Base-by-base conservation (phyloP, 2,329 filamentous ascomycete species). In the Xylariaceae sp. region DNA sequence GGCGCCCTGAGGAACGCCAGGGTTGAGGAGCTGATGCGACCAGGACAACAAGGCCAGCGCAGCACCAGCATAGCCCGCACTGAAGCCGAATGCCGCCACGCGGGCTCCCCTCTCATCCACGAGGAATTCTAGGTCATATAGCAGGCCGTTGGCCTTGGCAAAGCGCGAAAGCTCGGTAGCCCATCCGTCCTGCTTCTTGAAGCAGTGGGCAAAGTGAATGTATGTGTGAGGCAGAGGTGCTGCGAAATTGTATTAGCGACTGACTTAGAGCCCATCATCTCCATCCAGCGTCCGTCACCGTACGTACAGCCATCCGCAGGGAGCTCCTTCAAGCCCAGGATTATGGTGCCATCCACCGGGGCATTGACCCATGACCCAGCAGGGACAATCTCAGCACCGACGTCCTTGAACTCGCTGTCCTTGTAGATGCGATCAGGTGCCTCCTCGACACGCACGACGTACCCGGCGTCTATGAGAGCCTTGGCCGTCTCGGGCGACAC, bases 301-400 rank as follows among this genome's bases (percentile, higher is more conserved):
- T 15, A 38, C 30, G 3, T 16, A 38, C 36, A 26, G 15, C 16
- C 30, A n/a, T 33, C 12, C 32, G 15, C 38, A 1, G 34, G 38
- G 5, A 44, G 38, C 42, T 44, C 38, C 24, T 42, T 42, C 17
- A 42, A 31, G 18, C 40, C 40, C 7, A 42, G 8, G 31, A 42
- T 42, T 3, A 42, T 13, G 21, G 34, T 31, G n/a, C n/a, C n/a
- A 14, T 38, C 34, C 11, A 15, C 11, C 14, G 40, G 40, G 16
- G 40, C 35, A 26, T 38, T 6, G 18, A 18, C 5, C 40, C 40
- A 42, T 12, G 34, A 38, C 12, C 35, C 35, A n/a, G 31, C 28
- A 16, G 40, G 40, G 17, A 42, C 35, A 9, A 42, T 29, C 14
- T 34, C 31, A 18, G 34, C 30, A 31, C 35, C 40, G 12, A 17